These are phyloP conservation scores for Apium graveolens DNA, from an alignment of 129 eudicot genomes.

Conservation along the genomic window DNA sequence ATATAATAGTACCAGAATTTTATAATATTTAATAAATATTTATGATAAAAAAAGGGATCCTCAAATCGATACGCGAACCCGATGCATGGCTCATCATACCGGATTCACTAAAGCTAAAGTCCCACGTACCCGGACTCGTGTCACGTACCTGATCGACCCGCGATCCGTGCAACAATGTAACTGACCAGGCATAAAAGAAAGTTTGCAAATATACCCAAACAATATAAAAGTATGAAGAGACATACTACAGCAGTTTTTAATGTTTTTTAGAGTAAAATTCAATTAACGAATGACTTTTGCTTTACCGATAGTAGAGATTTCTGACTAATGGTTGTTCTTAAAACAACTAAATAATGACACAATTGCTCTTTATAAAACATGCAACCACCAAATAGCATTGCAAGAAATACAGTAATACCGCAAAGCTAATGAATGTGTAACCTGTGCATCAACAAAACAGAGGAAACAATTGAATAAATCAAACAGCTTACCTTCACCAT, in stretches of 20 bases:
- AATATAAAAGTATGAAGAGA: neutral
- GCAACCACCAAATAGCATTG: neutral
- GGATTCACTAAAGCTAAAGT: no score
- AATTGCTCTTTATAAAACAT: neutral
- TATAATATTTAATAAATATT: no score
- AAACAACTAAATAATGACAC: neutral
- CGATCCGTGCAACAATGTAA: no score
- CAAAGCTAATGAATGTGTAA: neutral
- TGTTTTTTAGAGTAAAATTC: neutral
- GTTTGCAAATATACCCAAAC: neutral
- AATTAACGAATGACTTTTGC: neutral
- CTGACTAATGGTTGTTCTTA: neutral
- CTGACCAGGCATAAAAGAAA: neutral
- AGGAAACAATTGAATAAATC: neutral
- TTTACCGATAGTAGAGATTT: neutral
- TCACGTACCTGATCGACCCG: no score
- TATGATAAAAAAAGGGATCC: no score
- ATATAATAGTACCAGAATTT: no score
- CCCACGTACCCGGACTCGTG: no score
- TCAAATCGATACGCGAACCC: no score
- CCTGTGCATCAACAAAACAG: neutral
- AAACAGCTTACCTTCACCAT: conserved; percentile 59
- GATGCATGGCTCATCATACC: no score
- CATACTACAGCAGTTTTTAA: neutral
- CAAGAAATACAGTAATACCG: neutral